phyloP scores from a whole-genome alignment of 2,329 filamentous ascomycete species.

The Hyphodiscus sp. region DNA sequence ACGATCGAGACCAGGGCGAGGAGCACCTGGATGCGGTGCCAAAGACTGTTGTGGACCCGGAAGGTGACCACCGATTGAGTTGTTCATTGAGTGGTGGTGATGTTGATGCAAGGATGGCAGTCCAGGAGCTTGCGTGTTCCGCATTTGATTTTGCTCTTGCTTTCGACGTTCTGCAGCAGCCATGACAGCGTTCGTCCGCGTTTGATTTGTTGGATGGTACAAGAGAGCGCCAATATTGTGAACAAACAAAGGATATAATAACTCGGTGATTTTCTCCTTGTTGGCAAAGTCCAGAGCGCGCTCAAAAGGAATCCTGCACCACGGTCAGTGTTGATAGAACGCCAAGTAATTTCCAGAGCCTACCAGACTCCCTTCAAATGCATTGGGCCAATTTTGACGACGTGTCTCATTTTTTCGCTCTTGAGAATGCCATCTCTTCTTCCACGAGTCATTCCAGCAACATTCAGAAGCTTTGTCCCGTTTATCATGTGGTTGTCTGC shows the following conservation, averaged over 20 bases:
- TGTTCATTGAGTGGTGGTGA: slow-evolving; percentile 57
- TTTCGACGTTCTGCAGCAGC: slow-evolving; percentile 75
- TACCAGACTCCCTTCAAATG: slow-evolving; percentile 97
- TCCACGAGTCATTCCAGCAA: slow-evolving; percentile 95
- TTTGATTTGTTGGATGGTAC: slow-evolving; percentile 89
- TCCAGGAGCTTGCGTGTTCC: slow-evolving; percentile 50
- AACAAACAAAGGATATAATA: slow-evolving; percentile 91
- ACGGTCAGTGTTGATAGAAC: slow-evolving; percentile 13
- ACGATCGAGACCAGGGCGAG: slow-evolving; percentile 72
- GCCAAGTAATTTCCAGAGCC: slow-evolving; percentile 33
- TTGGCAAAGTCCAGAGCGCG: slow-evolving; percentile 97
- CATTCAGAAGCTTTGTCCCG: slow-evolving; percentile 92
- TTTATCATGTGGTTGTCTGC: slow-evolving; percentile 99
- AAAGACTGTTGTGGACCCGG: slow-evolving; percentile 41
- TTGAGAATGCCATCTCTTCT: slow-evolving; percentile 94
- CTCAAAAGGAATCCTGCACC: slow-evolving; percentile 86
- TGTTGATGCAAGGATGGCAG: slow-evolving; percentile 65
- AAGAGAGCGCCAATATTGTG: slow-evolving; percentile 92
- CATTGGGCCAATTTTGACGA: slow-evolving; percentile 99
- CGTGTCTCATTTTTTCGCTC: slow-evolving; percentile 93
- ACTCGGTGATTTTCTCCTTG: slow-evolving; percentile 97
- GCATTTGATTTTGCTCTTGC: slow-evolving; percentile 60
- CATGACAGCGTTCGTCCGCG: slow-evolving; percentile 77
- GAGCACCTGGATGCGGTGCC: slow-evolving; percentile 63
- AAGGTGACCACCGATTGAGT: slow-evolving; percentile 48